Evolutionary conservation across 768 basidiomycete genomes (phyloP).

Genomic region (Amanita polypyramis): DNA sequence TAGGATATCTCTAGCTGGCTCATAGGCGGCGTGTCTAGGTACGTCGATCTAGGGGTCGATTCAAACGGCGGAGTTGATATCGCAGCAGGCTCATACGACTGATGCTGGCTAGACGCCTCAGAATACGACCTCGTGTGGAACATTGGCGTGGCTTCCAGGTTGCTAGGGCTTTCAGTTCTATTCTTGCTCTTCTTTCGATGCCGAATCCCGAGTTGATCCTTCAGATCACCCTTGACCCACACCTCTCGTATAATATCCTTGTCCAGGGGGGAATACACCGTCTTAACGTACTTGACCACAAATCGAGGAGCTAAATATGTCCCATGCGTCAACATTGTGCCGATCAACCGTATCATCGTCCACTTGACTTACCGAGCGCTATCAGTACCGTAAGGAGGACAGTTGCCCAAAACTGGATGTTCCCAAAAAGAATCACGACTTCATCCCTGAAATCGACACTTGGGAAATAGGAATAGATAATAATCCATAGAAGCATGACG

Average conservation of each 20-base stretch:
- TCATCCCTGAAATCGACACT: conserved; percentile 67
- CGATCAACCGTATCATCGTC: background rate
- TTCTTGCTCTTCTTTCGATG: conserved; percentile 48
- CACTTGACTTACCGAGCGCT: conserved; percentile 47
- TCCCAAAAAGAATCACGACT: conserved; percentile 63
- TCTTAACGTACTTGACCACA: conserved; percentile 59
- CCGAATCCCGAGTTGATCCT: conserved; percentile 66
- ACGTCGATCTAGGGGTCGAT: conserved; percentile 34
- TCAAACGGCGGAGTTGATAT: conserved; percentile 18
- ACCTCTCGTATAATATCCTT: conserved; percentile 88
- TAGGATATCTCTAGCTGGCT: conserved; percentile 21
- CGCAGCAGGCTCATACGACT: conserved; percentile 38
- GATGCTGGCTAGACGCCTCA: conserved; percentile 35
- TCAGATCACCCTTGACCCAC: conserved; percentile 79
- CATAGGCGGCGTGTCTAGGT: conserved; percentile 34
- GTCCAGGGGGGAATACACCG: conserved; percentile 73
- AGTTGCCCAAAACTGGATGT: conserved; percentile 76
- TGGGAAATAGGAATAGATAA: conserved; percentile 75
- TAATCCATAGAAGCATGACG: conserved; percentile 83
- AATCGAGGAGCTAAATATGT: conserved; percentile 66
- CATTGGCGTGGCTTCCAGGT: conserved; percentile 62
- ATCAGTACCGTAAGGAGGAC: conserved; percentile 59
- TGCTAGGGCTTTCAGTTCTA: conserved; percentile 17
- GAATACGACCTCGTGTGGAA: conserved; percentile 63
- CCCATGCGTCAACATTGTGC: background rate